These are phyloP conservation scores for Tolypocladium capitatum DNA, from an alignment of 2,329 filamentous ascomycete species.

Conservation along the genomic window DNA sequence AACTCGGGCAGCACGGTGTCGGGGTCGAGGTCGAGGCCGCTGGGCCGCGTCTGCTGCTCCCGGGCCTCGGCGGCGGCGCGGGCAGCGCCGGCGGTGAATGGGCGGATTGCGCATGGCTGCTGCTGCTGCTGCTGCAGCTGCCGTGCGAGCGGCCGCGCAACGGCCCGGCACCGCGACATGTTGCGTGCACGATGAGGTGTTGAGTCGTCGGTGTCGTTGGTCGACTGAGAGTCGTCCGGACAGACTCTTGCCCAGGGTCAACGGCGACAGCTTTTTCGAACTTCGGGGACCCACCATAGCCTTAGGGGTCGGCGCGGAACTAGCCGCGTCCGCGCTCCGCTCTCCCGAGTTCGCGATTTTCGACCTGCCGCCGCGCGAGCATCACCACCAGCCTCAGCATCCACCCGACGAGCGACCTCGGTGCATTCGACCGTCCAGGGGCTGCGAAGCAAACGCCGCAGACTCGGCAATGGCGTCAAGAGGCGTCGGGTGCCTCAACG, in stretches of 20 bases:
- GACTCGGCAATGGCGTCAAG: conserved; percentile 7
- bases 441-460: not conserved
- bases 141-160: conserved; percentile 41
- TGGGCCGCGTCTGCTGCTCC: conserved; percentile 12
- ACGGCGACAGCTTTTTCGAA: too few species aligned
- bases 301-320: conserved; percentile 13
- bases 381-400: not conserved
- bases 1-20: conserved; percentile 46
- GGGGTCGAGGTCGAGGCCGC: conserved; percentile 44
- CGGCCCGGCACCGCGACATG: conserved; percentile 50
- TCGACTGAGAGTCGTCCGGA: not conserved
- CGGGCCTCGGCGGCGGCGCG: conserved; percentile 17
- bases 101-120: conserved; percentile 22
- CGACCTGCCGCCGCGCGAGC: not conserved
- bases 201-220: not conserved
- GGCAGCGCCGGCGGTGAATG: conserved; percentile 21
- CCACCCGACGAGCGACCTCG: not conserved
- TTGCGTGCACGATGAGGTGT: conserved; percentile 3
- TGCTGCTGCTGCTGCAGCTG: conserved; percentile 30
- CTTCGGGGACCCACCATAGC: conserved; percentile 18
- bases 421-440: not conserved
- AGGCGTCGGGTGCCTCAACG: conserved; percentile 34
- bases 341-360: conserved; percentile 16
- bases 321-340: conserved; percentile 14
- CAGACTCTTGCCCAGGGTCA: too few species aligned